Base-by-base conservation (phyloP, 148 eudicot genomes). In the Rhododendron mucronatum region DNA sequence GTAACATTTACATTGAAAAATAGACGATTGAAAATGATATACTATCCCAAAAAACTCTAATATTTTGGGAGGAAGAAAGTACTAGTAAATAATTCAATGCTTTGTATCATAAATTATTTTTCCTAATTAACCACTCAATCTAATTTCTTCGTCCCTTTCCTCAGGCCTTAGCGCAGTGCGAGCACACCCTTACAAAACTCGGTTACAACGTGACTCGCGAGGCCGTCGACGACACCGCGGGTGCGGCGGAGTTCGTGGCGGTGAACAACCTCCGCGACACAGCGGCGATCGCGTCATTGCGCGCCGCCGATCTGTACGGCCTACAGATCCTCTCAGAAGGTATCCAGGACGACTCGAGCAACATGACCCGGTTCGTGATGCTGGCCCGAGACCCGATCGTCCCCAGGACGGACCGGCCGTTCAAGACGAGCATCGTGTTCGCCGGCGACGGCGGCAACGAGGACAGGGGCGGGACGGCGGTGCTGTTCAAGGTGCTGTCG, bases 401-500 rank as follows among this genome's bases (percentile, higher is more conserved):
- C 33, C 99, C 98, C 0, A 85, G 98, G 3, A 93, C 92, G 0
- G 99, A 97, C 71, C 87, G 98, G 10, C 99, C 99, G 11, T 97
- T 97, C 92, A 97, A 95, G 87, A 97, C 99, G 3, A 95, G 98
- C 91, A 97, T 97, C 39, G 99, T 97, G 26, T 97, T 97, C 86
- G 99, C 99, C 1, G 95, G 93, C 84, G 93, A 93, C 28, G 90
- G 92, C 37, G 75, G 92, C 37, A 37, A 12, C 1, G 75, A 28
- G 39, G 33, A 16, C 21, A 13, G 57, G 35, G 75, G 18, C 80
- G 99, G 96, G 8, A 96, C 98, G 18, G 89, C 98, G 11, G 94
- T 94, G 55, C 90, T 96, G 53, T 96, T 96, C 95, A 96, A 97
- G 91, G 99, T 97, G 33, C 83, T 97, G 23, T 97, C 99, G 0